Conservation (phyloP, 2,329 filamentous ascomycete species). For the Xylariaceae sp. region DNA sequence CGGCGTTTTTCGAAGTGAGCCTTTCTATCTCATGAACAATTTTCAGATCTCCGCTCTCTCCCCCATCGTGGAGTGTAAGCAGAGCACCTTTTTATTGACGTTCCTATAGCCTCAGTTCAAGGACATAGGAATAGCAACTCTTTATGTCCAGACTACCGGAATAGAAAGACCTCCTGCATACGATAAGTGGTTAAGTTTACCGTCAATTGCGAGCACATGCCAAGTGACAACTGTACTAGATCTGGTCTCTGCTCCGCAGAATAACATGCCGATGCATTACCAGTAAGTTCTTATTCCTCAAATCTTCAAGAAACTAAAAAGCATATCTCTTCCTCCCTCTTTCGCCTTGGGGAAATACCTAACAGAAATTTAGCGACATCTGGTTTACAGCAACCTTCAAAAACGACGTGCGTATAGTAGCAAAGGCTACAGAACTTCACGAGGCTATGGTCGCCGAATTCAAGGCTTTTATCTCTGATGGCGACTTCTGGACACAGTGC, state of each 20-base stretch:
- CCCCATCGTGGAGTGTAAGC: no score
- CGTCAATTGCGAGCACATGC: background rate
- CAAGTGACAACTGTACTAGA: conserved; percentile 2
- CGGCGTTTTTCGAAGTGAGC: no score
- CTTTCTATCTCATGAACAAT: no score
- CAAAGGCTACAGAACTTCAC: conserved; percentile 18
- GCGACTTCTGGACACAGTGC: conserved; percentile 27
- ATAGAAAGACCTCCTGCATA: background rate
- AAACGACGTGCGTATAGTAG: conserved; percentile 21
- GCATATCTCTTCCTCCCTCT: background rate
- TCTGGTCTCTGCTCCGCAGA: background rate
- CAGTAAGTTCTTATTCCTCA: conserved; percentile 10
- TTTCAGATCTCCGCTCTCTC: no score
- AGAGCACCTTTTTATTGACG: no score
- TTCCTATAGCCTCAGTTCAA: background rate
- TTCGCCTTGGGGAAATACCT: background rate
- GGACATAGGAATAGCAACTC: background rate
- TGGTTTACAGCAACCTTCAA: conserved; percentile 27
- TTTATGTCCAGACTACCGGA: conserved; percentile 5
- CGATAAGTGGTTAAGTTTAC: background rate
- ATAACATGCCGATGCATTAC: background rate
- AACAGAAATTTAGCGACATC: conserved; percentile 5
- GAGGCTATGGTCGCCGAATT: conserved; percentile 10
- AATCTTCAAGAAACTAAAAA: background rate
- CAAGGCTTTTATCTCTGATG: conserved; percentile 4